A percentile compares a stretch with the other conserved stretches of the same genome.
phyloP scores from a whole-genome alignment of 768 basidiomycete species.

The Hericium coralloides region DNA sequence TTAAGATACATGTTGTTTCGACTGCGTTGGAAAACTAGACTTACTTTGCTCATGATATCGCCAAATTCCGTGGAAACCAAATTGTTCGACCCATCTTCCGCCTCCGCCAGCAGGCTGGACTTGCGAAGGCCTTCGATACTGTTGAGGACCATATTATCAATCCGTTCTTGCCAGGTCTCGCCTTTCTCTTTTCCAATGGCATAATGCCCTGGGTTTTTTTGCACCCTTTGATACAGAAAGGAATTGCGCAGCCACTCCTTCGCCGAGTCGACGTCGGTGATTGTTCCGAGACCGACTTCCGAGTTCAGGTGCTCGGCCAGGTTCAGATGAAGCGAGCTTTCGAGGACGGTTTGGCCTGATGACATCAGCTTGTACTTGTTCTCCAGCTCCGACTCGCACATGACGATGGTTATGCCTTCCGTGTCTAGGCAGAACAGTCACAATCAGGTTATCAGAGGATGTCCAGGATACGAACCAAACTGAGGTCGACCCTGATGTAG shows the following conservation, averaged over 20 bases:
- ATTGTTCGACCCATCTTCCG: slow-evolving; percentile 26
- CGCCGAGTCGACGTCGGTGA: slow-evolving; percentile 58
- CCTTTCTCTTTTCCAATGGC: slow-evolving; percentile 44
- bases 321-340: slow-evolving; percentile 77
- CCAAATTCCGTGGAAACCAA: slow-evolving; percentile 67
- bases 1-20: background rate
- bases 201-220: slow-evolving; percentile 77
- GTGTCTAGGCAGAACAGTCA: slow-evolving; percentile 40
- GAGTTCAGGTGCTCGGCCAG: slow-evolving; percentile 90
- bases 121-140: slow-evolving; percentile 53
- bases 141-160: slow-evolving; percentile 67
- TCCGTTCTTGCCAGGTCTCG: slow-evolving; percentile 59
- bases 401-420: slow-evolving; percentile 74
- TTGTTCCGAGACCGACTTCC: slow-evolving; percentile 83
- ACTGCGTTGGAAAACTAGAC: background rate
- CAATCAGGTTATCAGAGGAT: background rate
- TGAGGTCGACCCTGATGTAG: slow-evolving; percentile 74
- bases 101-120: slow-evolving; percentile 48
- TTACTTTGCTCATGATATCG: slow-evolving; percentile 81
- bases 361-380: slow-evolving; percentile 60
- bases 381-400: slow-evolving; percentile 70
- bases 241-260: slow-evolving; percentile 78
- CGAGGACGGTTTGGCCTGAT: slow-evolving; percentile 69
- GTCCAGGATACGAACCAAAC: slow-evolving; percentile 45
- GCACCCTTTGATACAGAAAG: slow-evolving; percentile 81